Evolutionary conservation across 2,329 filamentous ascomycete species (phyloP).

Genomic region (Botrytis sinoallii): DNA sequence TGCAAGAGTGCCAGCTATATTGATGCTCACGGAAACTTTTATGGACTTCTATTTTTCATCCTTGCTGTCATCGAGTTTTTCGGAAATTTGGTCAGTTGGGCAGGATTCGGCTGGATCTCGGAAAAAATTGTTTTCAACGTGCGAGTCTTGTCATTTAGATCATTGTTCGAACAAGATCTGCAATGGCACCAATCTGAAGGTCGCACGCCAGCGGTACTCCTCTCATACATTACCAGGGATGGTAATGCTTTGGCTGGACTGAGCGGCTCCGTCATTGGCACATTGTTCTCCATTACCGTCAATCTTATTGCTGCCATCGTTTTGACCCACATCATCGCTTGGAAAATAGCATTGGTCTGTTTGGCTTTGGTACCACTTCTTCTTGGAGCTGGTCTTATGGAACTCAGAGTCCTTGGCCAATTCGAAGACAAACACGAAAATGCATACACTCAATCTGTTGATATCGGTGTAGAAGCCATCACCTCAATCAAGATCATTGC

Average conservation of each 20-base stretch:
- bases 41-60: constrained; percentile 46
- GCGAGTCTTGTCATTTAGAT: constrained; percentile 50
- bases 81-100: constrained; percentile 58
- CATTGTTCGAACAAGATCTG: constrained; percentile 62
- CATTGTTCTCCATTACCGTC: constrained; percentile 62
- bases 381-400: constrained; percentile 52
- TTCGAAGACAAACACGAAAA: constrained; percentile 63
- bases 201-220: constrained; percentile 58
- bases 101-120: constrained; percentile 52
- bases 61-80: constrained; percentile 57
- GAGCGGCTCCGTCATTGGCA: constrained; percentile 67
- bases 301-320: constrained; percentile 68
- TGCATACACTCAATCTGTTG: constrained; percentile 61
- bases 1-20: constrained; percentile 38
- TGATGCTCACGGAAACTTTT: constrained; percentile 37
- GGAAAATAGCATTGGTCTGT: constrained; percentile 65
- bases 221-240: constrained; percentile 69
- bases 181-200: constrained; percentile 69
- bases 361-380: constrained; percentile 51
- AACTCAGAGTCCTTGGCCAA: constrained; percentile 58
- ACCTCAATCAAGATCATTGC: constrained; percentile 62
- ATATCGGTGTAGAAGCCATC: constrained; percentile 58
- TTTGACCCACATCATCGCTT: constrained; percentile 66
- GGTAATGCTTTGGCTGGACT: constrained; percentile 64
- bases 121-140: constrained; percentile 65